Evolutionary conservation across 192 early-diverging fungal species (phyloP), one percentile per base, ranked within the genome.

Genomic region (Podila horticola): DNA sequence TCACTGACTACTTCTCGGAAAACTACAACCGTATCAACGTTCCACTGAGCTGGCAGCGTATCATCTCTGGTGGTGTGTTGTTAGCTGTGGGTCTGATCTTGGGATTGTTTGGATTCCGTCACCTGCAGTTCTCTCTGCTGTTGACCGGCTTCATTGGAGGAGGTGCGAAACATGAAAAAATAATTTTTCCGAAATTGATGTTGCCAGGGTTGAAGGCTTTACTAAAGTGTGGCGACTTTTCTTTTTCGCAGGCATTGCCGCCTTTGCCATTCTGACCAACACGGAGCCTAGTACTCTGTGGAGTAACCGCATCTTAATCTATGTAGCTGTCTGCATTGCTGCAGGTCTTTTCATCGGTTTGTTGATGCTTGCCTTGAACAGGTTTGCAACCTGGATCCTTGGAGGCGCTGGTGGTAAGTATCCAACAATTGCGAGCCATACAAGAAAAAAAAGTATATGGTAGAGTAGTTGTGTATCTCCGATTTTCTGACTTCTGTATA

Each of bases 101-200:
- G 1, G 28, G 41, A 22, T 20, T 71, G 11, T 71, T 9, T 50
- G 69, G 69, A 1, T 71, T 62, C 59, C 69, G 45, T 17, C 24
- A 36, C 69, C 28, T 71, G 19, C 59, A 45, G 0, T 71, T 71
- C 60, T 62, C 69, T 30, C 33, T 71, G 30, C 60, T 71, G 11
- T 34, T 71, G 29, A 71, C 69, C 6, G 69, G 69, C 15, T 71
- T 71, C 11, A 34, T 71, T 17, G 69, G 69, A 24, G 69, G 69
- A 52, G 69, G 69, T 71, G 61, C 60, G 19, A 45, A 45, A 20
- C 19, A 24, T 41, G 13, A 11, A 22, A 19, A 22, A 19, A 45
- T 22, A 1, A 24, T 9, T 55, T 55, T 55, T 55, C 24, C 11
- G 52, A 8, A 10, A 10, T 20, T 22, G 11, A 64, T 15, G 20